Percentiles rank a stretch among this genome's conserved stretches.
Evolutionary conservation across 2,329 filamentous ascomycete genomes (phyloP).

Genomic region (Fonsecaea multimorphosa): DNA sequence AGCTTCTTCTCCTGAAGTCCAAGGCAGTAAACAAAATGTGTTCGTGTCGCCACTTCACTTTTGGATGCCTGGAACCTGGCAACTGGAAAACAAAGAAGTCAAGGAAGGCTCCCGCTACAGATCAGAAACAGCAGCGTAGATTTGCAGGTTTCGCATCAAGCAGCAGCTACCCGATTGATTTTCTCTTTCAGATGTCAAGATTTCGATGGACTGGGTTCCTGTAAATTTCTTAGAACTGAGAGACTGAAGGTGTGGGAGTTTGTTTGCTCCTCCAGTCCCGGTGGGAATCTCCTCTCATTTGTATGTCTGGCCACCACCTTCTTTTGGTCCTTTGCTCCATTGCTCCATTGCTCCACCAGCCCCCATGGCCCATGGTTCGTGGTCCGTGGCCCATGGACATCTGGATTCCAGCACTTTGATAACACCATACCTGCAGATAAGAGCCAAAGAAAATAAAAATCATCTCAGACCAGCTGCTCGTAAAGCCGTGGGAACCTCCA

Average conservation of each 20-base stretch:
- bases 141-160: conserved; percentile 2
- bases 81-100: conserved; percentile 33
- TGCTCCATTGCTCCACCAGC: neutral
- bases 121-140: conserved; percentile 3
- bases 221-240: conserved; percentile 1
- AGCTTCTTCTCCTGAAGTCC: neutral
- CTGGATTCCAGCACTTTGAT: conserved; percentile 7
- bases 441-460: neutral
- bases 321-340: neutral
- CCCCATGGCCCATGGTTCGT: neutral
- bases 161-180: conserved; percentile 33
- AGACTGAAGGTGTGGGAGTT: conserved; percentile 5
- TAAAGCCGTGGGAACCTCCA: conserved; percentile 5
- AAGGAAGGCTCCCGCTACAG: conserved; percentile 20
- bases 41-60: conserved; percentile 9
- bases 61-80: conserved; percentile 18
- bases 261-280: conserved; percentile 31
- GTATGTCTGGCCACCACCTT: conserved; percentile 18
- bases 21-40: conserved; percentile 8
- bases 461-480: conserved; percentile 1
- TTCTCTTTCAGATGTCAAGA: conserved; percentile 15
- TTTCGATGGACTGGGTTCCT: conserved; percentile 16
- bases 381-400: conserved; percentile 1
- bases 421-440: conserved; percentile 12
- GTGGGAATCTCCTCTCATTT: conserved; percentile 29